These are phyloP conservation scores for Citrus mangshanensis DNA, from an alignment of 345 rosid genomes.

Conservation along the genomic window DNA sequence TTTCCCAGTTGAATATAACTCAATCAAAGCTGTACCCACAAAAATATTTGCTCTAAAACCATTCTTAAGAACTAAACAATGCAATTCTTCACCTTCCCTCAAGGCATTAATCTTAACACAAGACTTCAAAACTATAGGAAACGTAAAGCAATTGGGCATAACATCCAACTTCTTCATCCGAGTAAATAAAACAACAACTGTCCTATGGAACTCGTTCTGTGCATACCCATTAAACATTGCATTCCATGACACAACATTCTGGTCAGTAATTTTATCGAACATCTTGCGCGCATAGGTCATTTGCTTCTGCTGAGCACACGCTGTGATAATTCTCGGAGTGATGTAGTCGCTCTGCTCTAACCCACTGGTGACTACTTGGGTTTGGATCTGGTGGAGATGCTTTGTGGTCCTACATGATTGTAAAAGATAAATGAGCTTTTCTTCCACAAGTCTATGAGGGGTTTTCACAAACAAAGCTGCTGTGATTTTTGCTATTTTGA, in stretches of 20 bases:
- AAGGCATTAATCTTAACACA: conserved; percentile 45
- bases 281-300: conserved; percentile 49
- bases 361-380: conserved; percentile 42
- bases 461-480: conserved; percentile 20
- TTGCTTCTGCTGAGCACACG: conserved; percentile 22
- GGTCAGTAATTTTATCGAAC: conserved; percentile 63
- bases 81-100: conserved; percentile 62
- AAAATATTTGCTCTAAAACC: conserved; percentile 54
- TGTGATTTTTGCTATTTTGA: conserved; percentile 36
- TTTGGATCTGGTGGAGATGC: conserved; percentile 58
- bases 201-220: conserved; percentile 26
- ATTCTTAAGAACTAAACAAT: conserved; percentile 53
- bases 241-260: conserved; percentile 51
- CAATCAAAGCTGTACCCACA: conserved; percentile 64
- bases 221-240: conserved; percentile 61
- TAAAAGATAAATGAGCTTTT: conserved; percentile 48
- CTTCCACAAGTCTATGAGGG: conserved; percentile 46
- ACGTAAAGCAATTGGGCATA: conserved; percentile 66
- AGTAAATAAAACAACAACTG: conserved; percentile 44
- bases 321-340: conserved; percentile 40
- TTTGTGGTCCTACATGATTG: conserved; percentile 56
- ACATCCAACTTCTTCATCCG: conserved; percentile 46
- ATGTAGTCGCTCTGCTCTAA: conserved; percentile 38
- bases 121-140: conserved; percentile 64
- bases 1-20: conserved; percentile 57